Evolutionary conservation across 2,329 filamentous ascomycete genomes (phyloP), one percentile per base, ranked within the genome.

Genomic region (Ophiobolus disseminans): DNA sequence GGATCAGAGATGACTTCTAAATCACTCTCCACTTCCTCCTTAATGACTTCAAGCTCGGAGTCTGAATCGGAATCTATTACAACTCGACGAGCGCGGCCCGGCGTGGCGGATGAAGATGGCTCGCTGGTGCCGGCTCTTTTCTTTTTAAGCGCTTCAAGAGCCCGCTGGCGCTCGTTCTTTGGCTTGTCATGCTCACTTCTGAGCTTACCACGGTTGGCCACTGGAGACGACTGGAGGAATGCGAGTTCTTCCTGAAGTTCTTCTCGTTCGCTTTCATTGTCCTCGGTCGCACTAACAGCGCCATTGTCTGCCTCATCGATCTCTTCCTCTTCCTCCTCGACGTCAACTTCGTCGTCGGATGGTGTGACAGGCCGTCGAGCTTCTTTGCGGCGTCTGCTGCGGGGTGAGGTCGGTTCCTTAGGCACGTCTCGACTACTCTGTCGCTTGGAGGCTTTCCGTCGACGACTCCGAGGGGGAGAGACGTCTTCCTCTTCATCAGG

Each of bases 201-300:
- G 5, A 69, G 37, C 14, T 63, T 54, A 16, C 58, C 60, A 38
- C 62, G 60, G 38, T 65, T 61, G 14, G 57, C 53, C 49, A 57
- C 57, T 55, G 68, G 65, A 2, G 71, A 72, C 1, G 70, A 71
- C 30, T 64, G 50, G 10, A 80, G 57, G 43, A 77, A 78, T 4
- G 77, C 73, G 2, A 80, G 61, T 31, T 80, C 78, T 40, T 78
- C 75, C 28, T 74, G 67, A 9, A 80, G 57, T 16, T 49, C 46
- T 3, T 54, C 41, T 11, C 32, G 10, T 6, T 63, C 61, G 16
- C 53, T 21, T 7, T 30, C 35, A 5, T 34, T 21, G 25, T 39
- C 35, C 8, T 25, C 38, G 22, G 11, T 6, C 13, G 14, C 8
- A 13, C 19, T 21, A 17, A 17, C 34, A 21, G 6, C 17, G 17